Percentiles rank a stretch among this genome's conserved stretches.
Conservation (phyloP, 768 basidiomycete genomes). For the Daedalea quercina region DNA sequence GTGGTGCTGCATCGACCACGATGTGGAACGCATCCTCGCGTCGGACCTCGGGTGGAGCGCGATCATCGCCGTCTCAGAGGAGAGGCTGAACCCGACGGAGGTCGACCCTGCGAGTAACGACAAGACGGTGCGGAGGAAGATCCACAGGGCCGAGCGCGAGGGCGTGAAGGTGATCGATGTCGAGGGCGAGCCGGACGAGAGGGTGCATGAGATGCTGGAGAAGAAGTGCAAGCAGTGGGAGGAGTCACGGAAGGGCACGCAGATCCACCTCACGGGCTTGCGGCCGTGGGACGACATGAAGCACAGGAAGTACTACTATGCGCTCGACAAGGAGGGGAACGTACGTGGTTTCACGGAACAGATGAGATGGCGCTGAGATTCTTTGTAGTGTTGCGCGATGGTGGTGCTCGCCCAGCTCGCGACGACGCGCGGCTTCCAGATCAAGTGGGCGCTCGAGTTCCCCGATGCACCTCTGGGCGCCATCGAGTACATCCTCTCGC, state of each 20-base stretch:
- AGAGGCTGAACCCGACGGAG: slow-evolving; percentile 38
- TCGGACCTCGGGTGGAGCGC: slow-evolving; percentile 48
- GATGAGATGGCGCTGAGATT: not conserved
- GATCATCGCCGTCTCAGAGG: slow-evolving; percentile 59
- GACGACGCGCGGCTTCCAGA: slow-evolving; percentile 33
- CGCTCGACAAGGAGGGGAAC: slow-evolving; percentile 30
- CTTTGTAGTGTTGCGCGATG: slow-evolving; percentile 26
- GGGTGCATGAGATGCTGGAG: slow-evolving; percentile 41
- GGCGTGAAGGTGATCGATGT: slow-evolving; percentile 44
- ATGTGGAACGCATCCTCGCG: slow-evolving; percentile 45
- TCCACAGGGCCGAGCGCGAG: slow-evolving; percentile 49
- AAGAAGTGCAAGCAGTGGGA: slow-evolving; percentile 53
- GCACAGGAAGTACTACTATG: slow-evolving; percentile 36
- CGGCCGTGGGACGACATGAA: slow-evolving; percentile 31
- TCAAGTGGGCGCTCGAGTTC: slow-evolving; percentile 41
- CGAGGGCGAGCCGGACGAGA: slow-evolving; percentile 34
- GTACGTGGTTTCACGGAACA: slow-evolving; percentile 12
- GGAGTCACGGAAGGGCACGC: slow-evolving; percentile 43
- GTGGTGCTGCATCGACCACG: slow-evolving; percentile 52
- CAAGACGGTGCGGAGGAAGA: slow-evolving; percentile 58
- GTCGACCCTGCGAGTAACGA: slow-evolving; percentile 42
- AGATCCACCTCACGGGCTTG: slow-evolving; percentile 42
- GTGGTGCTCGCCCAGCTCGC: slow-evolving; percentile 36
- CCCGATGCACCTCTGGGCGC: slow-evolving; percentile 34
- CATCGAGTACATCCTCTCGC: slow-evolving; percentile 31